These are phyloP conservation scores for Aspergillus pseudoviridinutans DNA, from an alignment of 2,329 filamentous ascomycete genomes.

Conservation along the genomic window DNA sequence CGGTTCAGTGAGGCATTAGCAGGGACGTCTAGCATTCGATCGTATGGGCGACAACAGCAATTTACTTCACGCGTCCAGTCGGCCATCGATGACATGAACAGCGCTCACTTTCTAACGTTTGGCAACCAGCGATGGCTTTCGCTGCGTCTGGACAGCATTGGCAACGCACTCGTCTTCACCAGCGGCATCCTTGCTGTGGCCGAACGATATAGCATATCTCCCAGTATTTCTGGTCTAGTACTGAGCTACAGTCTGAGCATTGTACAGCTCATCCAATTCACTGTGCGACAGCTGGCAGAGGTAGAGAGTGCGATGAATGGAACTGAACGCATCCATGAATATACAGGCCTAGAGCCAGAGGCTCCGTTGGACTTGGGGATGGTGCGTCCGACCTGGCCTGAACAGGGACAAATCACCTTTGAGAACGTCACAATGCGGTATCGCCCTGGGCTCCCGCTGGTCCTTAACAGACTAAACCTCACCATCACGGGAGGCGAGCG, in stretches of 20 bases:
- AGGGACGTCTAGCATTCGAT: slow-evolving; percentile 79
- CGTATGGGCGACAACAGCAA: slow-evolving; percentile 73
- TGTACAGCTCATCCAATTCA: slow-evolving; percentile 91
- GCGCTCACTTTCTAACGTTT: slow-evolving; percentile 88
- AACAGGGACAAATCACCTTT: slow-evolving; percentile 68
- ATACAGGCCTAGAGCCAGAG: slow-evolving; percentile 65
- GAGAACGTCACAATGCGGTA: slow-evolving; percentile 67
- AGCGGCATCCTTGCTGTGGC: slow-evolving; percentile 86
- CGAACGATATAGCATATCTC: slow-evolving; percentile 75
- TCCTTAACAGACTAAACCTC: slow-evolving; percentile 18
- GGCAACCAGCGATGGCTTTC: slow-evolving; percentile 91
- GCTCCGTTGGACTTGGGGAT: slow-evolving; percentile 49
- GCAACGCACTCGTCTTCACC: slow-evolving; percentile 79
- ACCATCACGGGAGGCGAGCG: slow-evolving; percentile 19
- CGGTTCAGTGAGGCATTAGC: slow-evolving; percentile 81
- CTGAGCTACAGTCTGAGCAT: slow-evolving; percentile 90
- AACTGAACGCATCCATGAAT: slow-evolving; percentile 71
- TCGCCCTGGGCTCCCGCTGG: slow-evolving; percentile 59
- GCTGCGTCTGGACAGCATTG: slow-evolving; percentile 75
- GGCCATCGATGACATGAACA: slow-evolving; percentile 83
- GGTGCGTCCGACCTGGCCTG: slow-evolving; percentile 68
- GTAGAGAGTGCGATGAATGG: slow-evolving; percentile 52
- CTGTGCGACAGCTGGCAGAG: slow-evolving; percentile 81
- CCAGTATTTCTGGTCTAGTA: slow-evolving; percentile 79
- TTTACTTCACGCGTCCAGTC: slow-evolving; percentile 66